Conservation (phyloP, 345 rosid species). For the Acer campestre region DNA sequence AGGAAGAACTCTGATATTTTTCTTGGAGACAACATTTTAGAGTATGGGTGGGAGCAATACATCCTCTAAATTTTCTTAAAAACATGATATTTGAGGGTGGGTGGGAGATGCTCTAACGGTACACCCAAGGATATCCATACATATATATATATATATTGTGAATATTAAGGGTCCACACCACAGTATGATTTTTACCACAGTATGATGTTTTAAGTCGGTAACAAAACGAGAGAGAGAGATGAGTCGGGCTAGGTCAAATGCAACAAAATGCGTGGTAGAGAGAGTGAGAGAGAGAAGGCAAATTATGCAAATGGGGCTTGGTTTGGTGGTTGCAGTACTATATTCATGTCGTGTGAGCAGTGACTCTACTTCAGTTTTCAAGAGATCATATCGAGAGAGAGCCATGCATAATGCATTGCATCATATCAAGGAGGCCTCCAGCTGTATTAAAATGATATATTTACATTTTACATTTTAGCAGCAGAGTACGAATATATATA, state of each 20-base stretch:
- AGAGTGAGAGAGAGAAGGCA: neutral
- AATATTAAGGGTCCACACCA: too few species aligned
- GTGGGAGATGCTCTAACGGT: too few species aligned
- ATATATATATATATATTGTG: too few species aligned
- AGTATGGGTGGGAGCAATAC: too few species aligned
- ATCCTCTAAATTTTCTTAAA: too few species aligned
- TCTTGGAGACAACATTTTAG: too few species aligned
- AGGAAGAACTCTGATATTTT: too few species aligned
- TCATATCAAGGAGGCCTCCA: constrained; percentile 5
- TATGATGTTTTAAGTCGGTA: neutral
- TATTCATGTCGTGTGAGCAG: neutral
- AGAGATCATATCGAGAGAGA: neutral
- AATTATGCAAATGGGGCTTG: neutral
- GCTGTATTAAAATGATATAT: constrained; percentile 20
- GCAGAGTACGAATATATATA: constrained; percentile 9
- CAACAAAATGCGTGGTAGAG: neutral
- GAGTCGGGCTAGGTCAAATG: neutral
- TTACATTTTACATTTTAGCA: neutral
- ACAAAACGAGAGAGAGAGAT: neutral
- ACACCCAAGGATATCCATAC: too few species aligned
- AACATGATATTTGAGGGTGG: too few species aligned
- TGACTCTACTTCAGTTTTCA: neutral
- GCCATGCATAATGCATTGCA: too few species aligned
- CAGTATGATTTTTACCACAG: too few species aligned
- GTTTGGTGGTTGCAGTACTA: neutral